Base-by-base conservation (phyloP, 495 filamentous ascomycete species). In the Podospora bellae-mahoneyi region DNA sequence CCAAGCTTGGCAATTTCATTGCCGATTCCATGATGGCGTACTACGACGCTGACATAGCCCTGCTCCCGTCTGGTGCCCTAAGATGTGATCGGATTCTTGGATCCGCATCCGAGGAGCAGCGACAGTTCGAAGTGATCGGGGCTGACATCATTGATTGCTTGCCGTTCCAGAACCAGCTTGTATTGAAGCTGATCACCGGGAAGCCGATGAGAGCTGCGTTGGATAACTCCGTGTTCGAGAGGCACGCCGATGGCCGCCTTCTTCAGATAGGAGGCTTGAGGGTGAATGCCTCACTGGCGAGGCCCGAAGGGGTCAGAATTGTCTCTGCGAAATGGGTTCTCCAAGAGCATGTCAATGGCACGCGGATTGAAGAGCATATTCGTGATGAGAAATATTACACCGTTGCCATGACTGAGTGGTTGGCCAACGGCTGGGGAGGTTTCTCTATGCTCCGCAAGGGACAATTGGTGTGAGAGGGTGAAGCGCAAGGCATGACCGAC, bases 331-430 rank as follows among this genome's bases (percentile, higher is more conserved):
- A n/a, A 6, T 61, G 59, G 59, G 26, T 30, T 18, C 27, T 61
- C 4, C 19, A 27, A 10, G 16, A 28, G 16, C 59, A 28, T 34
- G 59, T 10, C 39, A 16, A 61, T 28, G 59, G 59, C 23, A 61
- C 59, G 9, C 19, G 30, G 16, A 61, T 61, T 6, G 16, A 28
- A 7, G 59, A 30, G 59, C 7, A 26, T 23, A 28, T 61, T 15
- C 30, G 16, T 26, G 23, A 26, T 2, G 59, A 61, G 5, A 9
- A 32, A 15, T 0, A 61, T 23, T 61, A 61, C 59, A 34, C 30
- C 10, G 59, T 61, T 15, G 61, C 61, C 28, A 63, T 63, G 61
- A 63, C 61, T 3, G 61, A 63, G 61, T 63, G 61, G 61, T 10
- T 63, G 28, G 61, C 34, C 30, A 32, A 53, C 16, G 61, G 61